Conservation (phyloP, 768 basidiomycete species). For the Coprinopsis marcescibilis region DNA sequence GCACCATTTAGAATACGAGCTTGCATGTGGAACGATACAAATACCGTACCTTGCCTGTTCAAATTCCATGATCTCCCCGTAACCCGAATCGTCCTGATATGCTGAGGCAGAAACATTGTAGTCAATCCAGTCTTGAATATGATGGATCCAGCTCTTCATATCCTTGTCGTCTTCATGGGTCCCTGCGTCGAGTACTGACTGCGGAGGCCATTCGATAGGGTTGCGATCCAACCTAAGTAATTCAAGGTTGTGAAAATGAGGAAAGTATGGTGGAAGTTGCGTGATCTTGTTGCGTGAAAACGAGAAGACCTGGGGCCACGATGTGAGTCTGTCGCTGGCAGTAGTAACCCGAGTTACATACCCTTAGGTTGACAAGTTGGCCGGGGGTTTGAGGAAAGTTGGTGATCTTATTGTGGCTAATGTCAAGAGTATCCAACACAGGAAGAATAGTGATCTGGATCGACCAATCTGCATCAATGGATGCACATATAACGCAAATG, state of each 20-base stretch:
- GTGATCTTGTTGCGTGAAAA: slow-evolving; percentile 81
- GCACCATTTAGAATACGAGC: neutral
- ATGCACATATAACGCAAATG: neutral
- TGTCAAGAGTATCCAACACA: slow-evolving; percentile 88
- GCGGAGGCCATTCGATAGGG: slow-evolving; percentile 91
- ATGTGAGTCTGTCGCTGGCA: too few relatives aligned
- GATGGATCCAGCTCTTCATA: slow-evolving; percentile 67
- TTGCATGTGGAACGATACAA: neutral
- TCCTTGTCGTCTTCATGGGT: slow-evolving; percentile 40
- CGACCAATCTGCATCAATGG: neutral
- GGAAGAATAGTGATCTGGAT: slow-evolving; percentile 75
- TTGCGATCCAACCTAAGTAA: slow-evolving; percentile 87
- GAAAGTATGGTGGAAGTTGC: slow-evolving; percentile 72
- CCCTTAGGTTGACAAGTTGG: slow-evolving; percentile 68
- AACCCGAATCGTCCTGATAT: slow-evolving; percentile 44
- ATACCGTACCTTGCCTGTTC: slow-evolving; percentile 27
- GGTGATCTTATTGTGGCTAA: slow-evolving; percentile 88
- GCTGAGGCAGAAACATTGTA: slow-evolving; percentile 36
- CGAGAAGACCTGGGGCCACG: slow-evolving; percentile 87
- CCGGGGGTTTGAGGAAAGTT: slow-evolving; percentile 77
- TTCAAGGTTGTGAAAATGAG: slow-evolving; percentile 64
- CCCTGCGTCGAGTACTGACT: slow-evolving; percentile 30
- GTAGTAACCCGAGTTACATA: too few relatives aligned
- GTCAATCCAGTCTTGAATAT: slow-evolving; percentile 74
- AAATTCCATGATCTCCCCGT: slow-evolving; percentile 36